Percentiles rank a stretch among this genome's conserved stretches.
phyloP scores from a whole-genome alignment of 768 basidiomycete genomes.

The Fistulinella prunicolor region DNA sequence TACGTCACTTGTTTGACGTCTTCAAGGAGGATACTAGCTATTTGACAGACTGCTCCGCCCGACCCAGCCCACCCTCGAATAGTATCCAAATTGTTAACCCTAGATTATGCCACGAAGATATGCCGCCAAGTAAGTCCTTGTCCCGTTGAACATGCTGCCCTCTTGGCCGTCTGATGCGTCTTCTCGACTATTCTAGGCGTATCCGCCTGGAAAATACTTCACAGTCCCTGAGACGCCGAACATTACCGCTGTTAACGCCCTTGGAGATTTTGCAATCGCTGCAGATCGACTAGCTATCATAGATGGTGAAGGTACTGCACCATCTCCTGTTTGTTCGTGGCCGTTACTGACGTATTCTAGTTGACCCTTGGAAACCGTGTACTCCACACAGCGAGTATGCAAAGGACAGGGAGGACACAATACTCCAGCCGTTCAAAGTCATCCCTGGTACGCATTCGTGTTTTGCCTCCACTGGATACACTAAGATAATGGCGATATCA shows the following conservation, averaged over 20 bases:
- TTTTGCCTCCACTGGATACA: not conserved
- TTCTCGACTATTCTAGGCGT: conserved; percentile 47
- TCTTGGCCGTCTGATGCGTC: not conserved
- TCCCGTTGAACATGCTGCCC: not conserved
- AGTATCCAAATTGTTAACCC: conserved; percentile 71
- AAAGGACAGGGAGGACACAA: conserved; percentile 62
- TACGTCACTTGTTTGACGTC: conserved; percentile 30
- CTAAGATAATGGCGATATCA: conserved; percentile 23
- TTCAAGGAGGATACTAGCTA: not conserved
- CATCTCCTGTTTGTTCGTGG: not conserved
- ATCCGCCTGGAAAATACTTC: conserved; percentile 73
- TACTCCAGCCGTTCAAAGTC: conserved; percentile 76
- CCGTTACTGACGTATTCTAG: conserved; percentile 34
- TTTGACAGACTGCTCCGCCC: conserved; percentile 65
- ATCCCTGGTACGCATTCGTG: conserved; percentile 63
- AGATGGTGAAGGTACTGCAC: conserved; percentile 67
- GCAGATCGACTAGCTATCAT: conserved; percentile 84
- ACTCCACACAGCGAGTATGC: conserved; percentile 82
- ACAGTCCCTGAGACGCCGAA: conserved; percentile 72
- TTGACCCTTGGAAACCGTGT: conserved; percentile 88
- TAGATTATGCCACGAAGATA: conserved; percentile 68
- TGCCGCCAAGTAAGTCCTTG: conserved; percentile 54
- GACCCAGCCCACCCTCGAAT: conserved; percentile 68
- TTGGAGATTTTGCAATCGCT: conserved; percentile 84
- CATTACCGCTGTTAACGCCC: conserved; percentile 72